Evolutionary conservation across 805 yeast genomes (phyloP), one percentile per base, ranked within the genome.

Genomic region (Candida chilensis): DNA sequence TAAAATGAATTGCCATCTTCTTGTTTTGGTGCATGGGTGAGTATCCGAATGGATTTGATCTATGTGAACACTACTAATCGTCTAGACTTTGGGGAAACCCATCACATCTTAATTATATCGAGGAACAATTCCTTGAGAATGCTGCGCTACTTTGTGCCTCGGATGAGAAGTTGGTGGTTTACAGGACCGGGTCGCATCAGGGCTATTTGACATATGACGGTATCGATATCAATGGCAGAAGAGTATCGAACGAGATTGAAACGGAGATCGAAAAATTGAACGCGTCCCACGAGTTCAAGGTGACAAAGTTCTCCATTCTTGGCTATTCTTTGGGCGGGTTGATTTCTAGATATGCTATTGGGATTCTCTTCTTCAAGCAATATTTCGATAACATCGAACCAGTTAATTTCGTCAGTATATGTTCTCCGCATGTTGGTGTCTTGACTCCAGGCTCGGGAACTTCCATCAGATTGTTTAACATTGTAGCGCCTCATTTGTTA

Each of bases 311-410:
- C 29, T 82, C 94, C 37, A 61, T 90, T 25, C 66, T 84, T 3
- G 96, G 97, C 0, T 90, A 88, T 50, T 84, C 95, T 0, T 57
- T 90, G 35, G 96, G 97, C 15, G 97, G 97, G 0, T 54, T 88
- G 20, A 74, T 90, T 19, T 65, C 87, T 0, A 61, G 96, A 30
- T 87, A 84, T 49, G 78, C 86, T 16, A 64, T 87, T 28, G 96
- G 96, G 2, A 63, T 80, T 27, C 58, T 76, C 38, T 60, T 73
- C 38, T 63, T 64, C 20, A 64, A 67, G 39, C 67, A 67, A 4
- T 60, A 62, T 35, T 81, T 78, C 49, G 63, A 67, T 14, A 42
- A 48, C 4, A 61, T 83, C 10, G 61, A 56, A 22, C 85, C 90
- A 3, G 56, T 76, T 4, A 52, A 59, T 37, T 86, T 54, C 67